Evolutionary conservation across 805 yeast genomes (phyloP).

Genomic region (Metschnikowia bowlesiae): DNA sequence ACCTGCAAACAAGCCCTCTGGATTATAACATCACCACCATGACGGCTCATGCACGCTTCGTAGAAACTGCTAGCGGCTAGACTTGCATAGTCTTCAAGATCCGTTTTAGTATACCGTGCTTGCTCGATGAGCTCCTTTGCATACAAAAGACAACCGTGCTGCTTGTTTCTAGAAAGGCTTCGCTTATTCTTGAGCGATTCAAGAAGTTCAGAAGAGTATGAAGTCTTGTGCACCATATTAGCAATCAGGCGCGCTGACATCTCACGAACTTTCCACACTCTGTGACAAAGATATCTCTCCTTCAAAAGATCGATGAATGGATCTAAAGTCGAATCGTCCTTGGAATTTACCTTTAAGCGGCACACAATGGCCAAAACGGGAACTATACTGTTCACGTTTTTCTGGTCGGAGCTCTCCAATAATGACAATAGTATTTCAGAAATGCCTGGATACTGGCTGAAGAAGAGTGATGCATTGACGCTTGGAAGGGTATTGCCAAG

Average conservation of each 20-base stretch:
- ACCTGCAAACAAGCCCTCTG: slow-evolving; percentile 9
- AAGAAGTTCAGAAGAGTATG: slow-evolving; percentile 17
- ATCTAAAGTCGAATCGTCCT: slow-evolving; percentile 43
- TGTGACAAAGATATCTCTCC: slow-evolving; percentile 41
- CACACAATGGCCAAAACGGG: slow-evolving; percentile 71
- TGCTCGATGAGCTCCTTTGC: slow-evolving; percentile 8
- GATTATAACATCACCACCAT: slow-evolving; percentile 1
- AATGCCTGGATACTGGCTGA: slow-evolving; percentile 56
- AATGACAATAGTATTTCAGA: slow-evolving; percentile 45
- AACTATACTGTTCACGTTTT: slow-evolving; percentile 52
- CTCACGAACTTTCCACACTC: slow-evolving; percentile 81
- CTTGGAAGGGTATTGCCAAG: slow-evolving; percentile 29
- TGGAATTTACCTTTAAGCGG: slow-evolving; percentile 60
- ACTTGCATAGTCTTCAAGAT: slow-evolving; percentile 18
- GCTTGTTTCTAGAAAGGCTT: slow-evolving; percentile 1
- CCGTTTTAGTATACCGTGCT: slow-evolving; percentile 5
- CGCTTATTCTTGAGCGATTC: slow-evolving; percentile 16
- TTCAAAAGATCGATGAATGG: slow-evolving; percentile 42
- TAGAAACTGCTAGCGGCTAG: slow-evolving; percentile 17
- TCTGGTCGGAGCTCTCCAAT: slow-evolving; percentile 23
- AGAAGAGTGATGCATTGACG: slow-evolving; percentile 63
- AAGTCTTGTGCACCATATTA: slow-evolving; percentile 32
- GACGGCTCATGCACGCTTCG: slow-evolving; percentile 34
- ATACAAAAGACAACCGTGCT: slow-evolving; percentile 12
- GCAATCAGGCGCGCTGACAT: slow-evolving; percentile 73